Percentiles rank a stretch among this genome's conserved stretches.
phyloP scores from a whole-genome alignment of 2,329 filamentous ascomycete species.

The Claviceps sorghi region DNA sequence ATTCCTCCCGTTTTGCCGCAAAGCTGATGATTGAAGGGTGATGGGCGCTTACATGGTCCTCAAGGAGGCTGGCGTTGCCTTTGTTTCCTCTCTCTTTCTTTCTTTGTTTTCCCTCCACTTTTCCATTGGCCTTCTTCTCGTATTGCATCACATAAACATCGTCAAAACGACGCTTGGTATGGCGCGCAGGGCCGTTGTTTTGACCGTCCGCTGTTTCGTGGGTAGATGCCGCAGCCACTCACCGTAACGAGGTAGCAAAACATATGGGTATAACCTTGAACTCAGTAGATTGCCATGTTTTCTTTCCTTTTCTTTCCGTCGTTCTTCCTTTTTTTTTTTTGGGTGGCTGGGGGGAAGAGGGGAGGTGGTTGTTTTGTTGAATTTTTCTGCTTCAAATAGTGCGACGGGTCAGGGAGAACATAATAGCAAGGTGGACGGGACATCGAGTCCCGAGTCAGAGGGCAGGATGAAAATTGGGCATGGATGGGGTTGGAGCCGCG shows the following conservation, averaged over 20 bases:
- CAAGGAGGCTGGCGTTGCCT: not conserved
- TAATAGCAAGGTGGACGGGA: too few relatives aligned
- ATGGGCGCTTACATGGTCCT: too few relatives aligned
- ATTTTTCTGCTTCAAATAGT: too few relatives aligned
- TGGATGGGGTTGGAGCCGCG: too few relatives aligned
- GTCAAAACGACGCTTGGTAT: not conserved
- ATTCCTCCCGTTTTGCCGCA: constrained; percentile 13
- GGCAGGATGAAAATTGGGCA: too few relatives aligned
- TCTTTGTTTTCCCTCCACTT: not conserved
- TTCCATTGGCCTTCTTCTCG: not conserved
- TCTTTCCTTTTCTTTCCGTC: too few relatives aligned
- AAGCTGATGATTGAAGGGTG: not conserved
- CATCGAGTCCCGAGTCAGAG: too few relatives aligned
- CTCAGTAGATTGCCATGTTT: not conserved
- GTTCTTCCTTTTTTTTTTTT: too few relatives aligned
- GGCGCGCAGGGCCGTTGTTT: not conserved
- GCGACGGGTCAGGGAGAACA: too few relatives aligned
- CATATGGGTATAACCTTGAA: too few relatives aligned
- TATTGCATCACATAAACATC: not conserved
- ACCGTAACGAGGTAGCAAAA: not conserved
- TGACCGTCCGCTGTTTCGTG: not conserved
- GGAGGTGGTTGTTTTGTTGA: too few relatives aligned
- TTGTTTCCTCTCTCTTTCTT: not conserved
- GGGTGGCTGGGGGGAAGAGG: too few relatives aligned
- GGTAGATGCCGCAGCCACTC: not conserved